Conservation (phyloP, 352 stramenopile species). For the Phytophthora constricta region DNA sequence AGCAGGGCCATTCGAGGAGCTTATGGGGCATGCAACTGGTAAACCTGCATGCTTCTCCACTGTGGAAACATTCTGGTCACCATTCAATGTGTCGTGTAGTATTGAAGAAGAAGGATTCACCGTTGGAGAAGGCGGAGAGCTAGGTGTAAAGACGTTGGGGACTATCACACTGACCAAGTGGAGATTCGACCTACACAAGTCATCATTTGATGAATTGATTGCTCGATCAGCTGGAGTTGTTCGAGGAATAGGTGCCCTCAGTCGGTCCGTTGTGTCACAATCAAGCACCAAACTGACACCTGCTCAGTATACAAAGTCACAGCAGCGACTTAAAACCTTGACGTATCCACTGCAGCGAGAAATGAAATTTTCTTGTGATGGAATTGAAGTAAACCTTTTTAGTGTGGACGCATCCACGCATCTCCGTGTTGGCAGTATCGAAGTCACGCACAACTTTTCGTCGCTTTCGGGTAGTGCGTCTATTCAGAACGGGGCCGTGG, state of each 20-base stretch:
- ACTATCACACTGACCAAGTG: constrained; percentile 40
- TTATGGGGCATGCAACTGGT: constrained; percentile 30
- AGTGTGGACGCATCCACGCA: constrained; percentile 50
- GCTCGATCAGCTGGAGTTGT: constrained; percentile 15
- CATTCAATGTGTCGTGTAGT: constrained; percentile 54
- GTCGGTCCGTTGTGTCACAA: constrained; percentile 10
- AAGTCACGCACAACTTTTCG: constrained; percentile 33
- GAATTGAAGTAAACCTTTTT: constrained; percentile 56
- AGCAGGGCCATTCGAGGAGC: constrained; percentile 43
- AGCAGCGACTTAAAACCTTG: neutral
- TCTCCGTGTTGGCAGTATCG: constrained; percentile 58
- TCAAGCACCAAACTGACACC: constrained; percentile 13
- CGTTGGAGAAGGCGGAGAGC: neutral
- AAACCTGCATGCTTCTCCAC: constrained; percentile 15
- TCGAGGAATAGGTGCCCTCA: constrained; percentile 18
- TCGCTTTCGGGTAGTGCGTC: constrained; percentile 45
- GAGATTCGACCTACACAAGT: constrained; percentile 39
- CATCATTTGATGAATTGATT: constrained; percentile 33
- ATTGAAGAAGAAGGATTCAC: constrained; percentile 39
- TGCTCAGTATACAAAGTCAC: neutral
- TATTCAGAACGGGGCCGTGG: constrained; percentile 71
- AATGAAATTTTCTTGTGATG: constrained; percentile 50
- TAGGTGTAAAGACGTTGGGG: constrained; percentile 7
- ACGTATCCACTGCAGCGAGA: constrained; percentile 27
- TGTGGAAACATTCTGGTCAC: constrained; percentile 51